Evolutionary conservation across 2,329 filamentous ascomycete genomes (phyloP).

Genomic region (Ophiocordyceps camponoti-saundersi): DNA sequence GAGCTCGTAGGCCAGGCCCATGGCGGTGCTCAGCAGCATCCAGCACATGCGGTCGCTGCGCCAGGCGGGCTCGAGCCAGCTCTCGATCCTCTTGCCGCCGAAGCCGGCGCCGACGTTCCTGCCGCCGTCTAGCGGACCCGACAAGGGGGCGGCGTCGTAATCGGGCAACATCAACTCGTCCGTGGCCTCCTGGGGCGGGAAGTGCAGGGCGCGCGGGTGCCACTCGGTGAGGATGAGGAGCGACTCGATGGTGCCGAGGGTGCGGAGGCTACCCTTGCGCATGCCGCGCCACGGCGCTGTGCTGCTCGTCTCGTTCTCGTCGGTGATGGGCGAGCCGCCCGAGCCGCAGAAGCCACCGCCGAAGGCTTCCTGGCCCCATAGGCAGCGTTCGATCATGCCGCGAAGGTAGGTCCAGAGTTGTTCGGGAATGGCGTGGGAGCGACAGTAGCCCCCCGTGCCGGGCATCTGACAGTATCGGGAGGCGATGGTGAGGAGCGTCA

Average conservation of each 20-base stretch:
- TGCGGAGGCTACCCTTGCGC: slow-evolving; percentile 64
- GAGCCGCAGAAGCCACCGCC: slow-evolving; percentile 73
- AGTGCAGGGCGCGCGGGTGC: slow-evolving; percentile 89
- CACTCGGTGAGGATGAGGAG: slow-evolving; percentile 90
- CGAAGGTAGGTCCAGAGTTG: slow-evolving; percentile 89
- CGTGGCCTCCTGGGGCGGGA: slow-evolving; percentile 64
- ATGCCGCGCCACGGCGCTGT: slow-evolving; percentile 55
- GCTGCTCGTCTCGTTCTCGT: slow-evolving; percentile 45
- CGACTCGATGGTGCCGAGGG: slow-evolving; percentile 85
- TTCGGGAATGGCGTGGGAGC: slow-evolving; percentile 84
- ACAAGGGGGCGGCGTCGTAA: slow-evolving; percentile 29
- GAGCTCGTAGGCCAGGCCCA: slow-evolving; percentile 80
- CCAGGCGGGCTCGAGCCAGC: slow-evolving; percentile 94
- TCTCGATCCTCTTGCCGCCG: slow-evolving; percentile 73
- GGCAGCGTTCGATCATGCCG: slow-evolving; percentile 85
- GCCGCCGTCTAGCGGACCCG: slow-evolving; percentile 17
- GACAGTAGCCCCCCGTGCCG: slow-evolving; percentile 64
- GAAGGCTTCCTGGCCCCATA: slow-evolving; percentile 94
- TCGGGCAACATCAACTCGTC: slow-evolving; percentile 51
- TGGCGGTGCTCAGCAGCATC: slow-evolving; percentile 88
- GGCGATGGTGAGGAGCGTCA: slow-evolving; percentile 80
- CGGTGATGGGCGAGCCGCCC: slow-evolving; percentile 30
- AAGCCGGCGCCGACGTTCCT: slow-evolving; percentile 33
- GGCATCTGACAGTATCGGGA: slow-evolving; percentile 71
- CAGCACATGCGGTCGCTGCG: slow-evolving; percentile 90